phyloP scores from a whole-genome alignment of 2,329 filamentous ascomycete species.

The Pseudocercospora musae region DNA sequence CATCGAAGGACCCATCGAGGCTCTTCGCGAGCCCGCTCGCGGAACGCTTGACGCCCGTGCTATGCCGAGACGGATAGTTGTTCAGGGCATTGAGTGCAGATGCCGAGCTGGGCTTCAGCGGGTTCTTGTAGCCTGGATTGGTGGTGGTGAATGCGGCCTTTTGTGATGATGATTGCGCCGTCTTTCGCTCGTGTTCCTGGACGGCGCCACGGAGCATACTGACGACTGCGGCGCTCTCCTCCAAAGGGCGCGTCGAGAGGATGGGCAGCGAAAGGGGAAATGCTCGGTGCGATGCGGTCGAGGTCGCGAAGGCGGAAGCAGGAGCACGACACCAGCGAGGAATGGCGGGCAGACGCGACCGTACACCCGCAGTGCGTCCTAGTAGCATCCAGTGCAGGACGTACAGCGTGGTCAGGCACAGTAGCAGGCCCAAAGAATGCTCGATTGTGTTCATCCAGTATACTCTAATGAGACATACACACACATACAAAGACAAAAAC shows the following conservation, averaged over 20 bases:
- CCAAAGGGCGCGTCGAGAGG: slow-evolving; percentile 8
- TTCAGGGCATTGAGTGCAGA: slow-evolving; percentile 27
- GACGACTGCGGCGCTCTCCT: slow-evolving; percentile 2
- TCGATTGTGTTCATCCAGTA: slow-evolving; percentile 5
- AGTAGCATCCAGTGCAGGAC: slow-evolving; percentile 32
- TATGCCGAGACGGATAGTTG: slow-evolving; percentile 17
- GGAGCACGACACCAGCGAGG: slow-evolving; percentile 18
- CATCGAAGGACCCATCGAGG: slow-evolving; percentile 40
- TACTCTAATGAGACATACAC: not conserved
- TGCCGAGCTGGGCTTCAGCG: slow-evolving; percentile 32
- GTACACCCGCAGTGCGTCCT: slow-evolving; percentile 25
- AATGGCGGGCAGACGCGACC: slow-evolving; percentile 28
- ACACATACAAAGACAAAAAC: not conserved
- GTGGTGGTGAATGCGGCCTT: slow-evolving; percentile 33
- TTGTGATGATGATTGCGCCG: slow-evolving; percentile 44
- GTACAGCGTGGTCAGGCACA: slow-evolving; percentile 16
- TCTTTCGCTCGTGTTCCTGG: slow-evolving; percentile 38
- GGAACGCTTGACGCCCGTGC: slow-evolving; percentile 41
- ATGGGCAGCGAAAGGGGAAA: slow-evolving; percentile 1
- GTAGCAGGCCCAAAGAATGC: slow-evolving; percentile 6
- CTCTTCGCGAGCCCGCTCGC: slow-evolving; percentile 48
- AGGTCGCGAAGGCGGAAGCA: slow-evolving; percentile 16
- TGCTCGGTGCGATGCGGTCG: slow-evolving; percentile 1
- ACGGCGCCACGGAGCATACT: slow-evolving; percentile 44
- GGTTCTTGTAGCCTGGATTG: slow-evolving; percentile 33